Evolutionary conservation across 805 yeast species (phyloP).

Genomic region (Suhomyces vadensis): DNA sequence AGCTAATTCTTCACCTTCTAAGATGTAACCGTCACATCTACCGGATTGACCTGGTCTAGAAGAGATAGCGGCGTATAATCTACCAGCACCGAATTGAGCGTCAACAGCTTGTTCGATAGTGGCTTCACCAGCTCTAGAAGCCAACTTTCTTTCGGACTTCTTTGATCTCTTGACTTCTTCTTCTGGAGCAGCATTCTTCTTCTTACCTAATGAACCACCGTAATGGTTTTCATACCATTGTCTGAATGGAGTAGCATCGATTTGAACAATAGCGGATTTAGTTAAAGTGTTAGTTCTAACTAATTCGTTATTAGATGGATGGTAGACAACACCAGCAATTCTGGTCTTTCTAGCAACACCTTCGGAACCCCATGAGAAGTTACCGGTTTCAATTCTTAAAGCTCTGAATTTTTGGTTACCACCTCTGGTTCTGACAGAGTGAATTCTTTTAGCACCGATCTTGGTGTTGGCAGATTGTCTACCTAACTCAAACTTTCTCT

Average conservation of each 20-base stretch:
- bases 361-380: slow-evolving; percentile 99
- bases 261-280: slow-evolving; percentile 98
- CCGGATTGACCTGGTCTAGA: slow-evolving; percentile 99
- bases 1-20: slow-evolving; percentile 99
- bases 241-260: slow-evolving; percentile 99
- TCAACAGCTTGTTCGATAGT: slow-evolving; percentile 89
- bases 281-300: slow-evolving; percentile 99
- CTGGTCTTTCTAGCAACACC: slow-evolving; percentile 99
- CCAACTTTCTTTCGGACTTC: slow-evolving; percentile 87
- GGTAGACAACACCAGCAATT: slow-evolving; percentile 96
- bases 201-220: slow-evolving; percentile 92
- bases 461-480: slow-evolving; percentile 99
- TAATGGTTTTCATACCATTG: slow-evolving; percentile 99
- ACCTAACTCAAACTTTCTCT: slow-evolving; percentile 99
- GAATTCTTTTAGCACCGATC: slow-evolving; percentile 98
- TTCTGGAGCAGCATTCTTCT: slow-evolving; percentile 55
- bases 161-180: slow-evolving; percentile 68
- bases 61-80: slow-evolving; percentile 96
- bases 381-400: slow-evolving; percentile 97
- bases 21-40: slow-evolving; percentile 99
- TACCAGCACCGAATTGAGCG: slow-evolving; percentile 98
- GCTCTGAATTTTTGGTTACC: slow-evolving; percentile 99
- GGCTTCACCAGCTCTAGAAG: slow-evolving; percentile 84
- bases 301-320: slow-evolving; percentile 99
- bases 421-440: slow-evolving; percentile 99